Conservation (phyloP, 1,284 basidiomycete species). For the Malassezia brasiliensis region DNA sequence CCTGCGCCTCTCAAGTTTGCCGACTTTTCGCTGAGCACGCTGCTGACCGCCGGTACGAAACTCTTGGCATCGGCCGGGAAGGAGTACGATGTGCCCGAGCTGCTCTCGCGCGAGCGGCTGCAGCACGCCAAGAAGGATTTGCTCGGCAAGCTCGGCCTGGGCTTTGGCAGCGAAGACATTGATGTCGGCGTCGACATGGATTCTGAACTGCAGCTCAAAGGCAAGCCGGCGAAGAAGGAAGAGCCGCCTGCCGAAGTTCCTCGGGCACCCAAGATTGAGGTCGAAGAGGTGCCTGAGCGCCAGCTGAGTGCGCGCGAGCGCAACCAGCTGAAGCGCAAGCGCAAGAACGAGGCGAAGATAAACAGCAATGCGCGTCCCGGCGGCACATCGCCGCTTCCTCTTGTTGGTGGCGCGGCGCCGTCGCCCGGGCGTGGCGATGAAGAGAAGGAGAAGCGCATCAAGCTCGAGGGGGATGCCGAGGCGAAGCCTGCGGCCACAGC, state of each 20-base stretch:
- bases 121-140: conserved; percentile 69
- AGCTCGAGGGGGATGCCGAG: conserved; percentile 7
- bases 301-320: conserved; percentile 62
- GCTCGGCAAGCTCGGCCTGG: conserved; percentile 53
- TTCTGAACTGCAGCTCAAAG: conserved; percentile 33
- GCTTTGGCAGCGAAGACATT: conserved; percentile 67
- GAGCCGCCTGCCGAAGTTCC: not conserved
- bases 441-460: conserved; percentile 14
- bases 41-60: conserved; percentile 64
- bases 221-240: conserved; percentile 9
- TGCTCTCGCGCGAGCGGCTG: conserved; percentile 55
- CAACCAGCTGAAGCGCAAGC: conserved; percentile 79
- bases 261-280: conserved; percentile 13
- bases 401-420: conserved; percentile 49
- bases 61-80: conserved; percentile 77
- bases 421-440: conserved; percentile 27
- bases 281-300: conserved; percentile 20
- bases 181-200: conserved; percentile 52
- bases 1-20: conserved; percentile 18
- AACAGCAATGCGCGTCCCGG: conserved; percentile 1
- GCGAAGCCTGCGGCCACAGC: not conserved
- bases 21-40: conserved; percentile 58
- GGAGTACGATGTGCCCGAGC: conserved; percentile 57
- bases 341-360: conserved; percentile 65
- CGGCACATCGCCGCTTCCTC: not conserved